phyloP scores from a whole-genome alignment of 768 basidiomycete species.

The Rhodotorula graminis region DNA sequence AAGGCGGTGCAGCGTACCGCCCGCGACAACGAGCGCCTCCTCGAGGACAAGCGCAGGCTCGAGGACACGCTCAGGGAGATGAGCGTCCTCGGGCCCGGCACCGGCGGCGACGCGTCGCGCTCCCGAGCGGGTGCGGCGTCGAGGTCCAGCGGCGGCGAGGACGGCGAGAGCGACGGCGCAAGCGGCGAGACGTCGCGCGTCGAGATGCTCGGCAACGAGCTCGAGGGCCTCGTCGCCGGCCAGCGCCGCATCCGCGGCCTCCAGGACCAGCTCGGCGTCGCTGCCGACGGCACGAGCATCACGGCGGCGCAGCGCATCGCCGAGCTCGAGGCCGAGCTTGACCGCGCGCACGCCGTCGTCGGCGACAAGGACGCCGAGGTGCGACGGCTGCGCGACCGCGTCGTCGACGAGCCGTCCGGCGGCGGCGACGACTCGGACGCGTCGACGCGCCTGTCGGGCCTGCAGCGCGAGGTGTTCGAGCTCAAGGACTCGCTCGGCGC shows the following conservation, averaged over 20 bases:
- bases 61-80: conserved; percentile 31
- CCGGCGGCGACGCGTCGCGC: conserved; percentile 14
- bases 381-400: background rate
- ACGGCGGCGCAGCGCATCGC: conserved; percentile 6
- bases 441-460: conserved; percentile 5
- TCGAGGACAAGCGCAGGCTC: conserved; percentile 8
- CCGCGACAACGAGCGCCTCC: conserved; percentile 11
- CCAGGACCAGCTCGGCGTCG: conserved; percentile 15
- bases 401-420: background rate
- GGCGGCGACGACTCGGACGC: background rate
- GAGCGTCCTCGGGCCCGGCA: conserved; percentile 21
- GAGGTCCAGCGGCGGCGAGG: background rate
- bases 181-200: background rate
- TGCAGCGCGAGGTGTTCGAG: conserved; percentile 40
- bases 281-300: background rate
- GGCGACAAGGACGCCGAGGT: conserved; percentile 18
- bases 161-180: background rate
- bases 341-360: background rate
- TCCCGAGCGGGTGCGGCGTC: background rate
- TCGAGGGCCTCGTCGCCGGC: conserved; percentile 19
- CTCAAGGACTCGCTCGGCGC: conserved; percentile 35
- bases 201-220: conserved; percentile 11
- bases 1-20: conserved; percentile 27
- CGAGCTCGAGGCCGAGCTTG: conserved; percentile 29
- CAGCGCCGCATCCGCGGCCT: conserved; percentile 15